These are phyloP conservation scores for Torulaspora indica DNA, from an alignment of 805 yeast genomes.

Conservation along the genomic window DNA sequence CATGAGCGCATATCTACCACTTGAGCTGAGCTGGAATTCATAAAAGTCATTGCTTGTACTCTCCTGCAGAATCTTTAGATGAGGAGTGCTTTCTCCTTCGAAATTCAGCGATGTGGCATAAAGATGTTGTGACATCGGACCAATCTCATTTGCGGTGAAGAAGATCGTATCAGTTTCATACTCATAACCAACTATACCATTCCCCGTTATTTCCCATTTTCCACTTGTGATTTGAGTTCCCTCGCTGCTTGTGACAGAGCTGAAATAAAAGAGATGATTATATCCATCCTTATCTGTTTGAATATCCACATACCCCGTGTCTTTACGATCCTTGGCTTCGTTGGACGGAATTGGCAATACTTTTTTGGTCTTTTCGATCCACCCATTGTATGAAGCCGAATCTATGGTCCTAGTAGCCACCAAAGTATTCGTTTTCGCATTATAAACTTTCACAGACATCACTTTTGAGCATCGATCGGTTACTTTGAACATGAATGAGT, in stretches of 20 bases:
- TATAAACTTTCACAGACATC: constrained; percentile 47
- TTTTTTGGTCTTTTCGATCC: constrained; percentile 52
- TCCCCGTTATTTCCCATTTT: constrained; percentile 49
- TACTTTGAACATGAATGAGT: constrained; percentile 51
- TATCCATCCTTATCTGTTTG: constrained; percentile 48
- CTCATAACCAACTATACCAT: constrained; percentile 46
- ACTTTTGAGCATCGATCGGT: constrained; percentile 58
- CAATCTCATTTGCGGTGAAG: constrained; percentile 49
- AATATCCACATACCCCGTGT: constrained; percentile 59
- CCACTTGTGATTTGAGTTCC: constrained; percentile 46
- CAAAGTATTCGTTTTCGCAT: constrained; percentile 33
- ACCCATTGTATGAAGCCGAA: constrained; percentile 47
- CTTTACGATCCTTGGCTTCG: constrained; percentile 26
- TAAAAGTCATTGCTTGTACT: constrained; percentile 34
- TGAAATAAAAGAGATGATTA: constrained; percentile 61
- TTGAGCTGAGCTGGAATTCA: constrained; percentile 50
- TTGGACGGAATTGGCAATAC: constrained; percentile 40
- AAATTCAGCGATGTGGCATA: constrained; percentile 44
- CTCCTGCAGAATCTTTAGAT: constrained; percentile 18
- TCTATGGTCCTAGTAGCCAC: constrained; percentile 42
- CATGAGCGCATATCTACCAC: constrained; percentile 44
- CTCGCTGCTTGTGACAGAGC: constrained; percentile 39
- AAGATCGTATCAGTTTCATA: constrained; percentile 44
- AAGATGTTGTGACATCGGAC: constrained; percentile 51
- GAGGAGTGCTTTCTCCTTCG: not conserved